phyloP scores from a whole-genome alignment of 306 rosid species.

The Cicer bijugum region DNA sequence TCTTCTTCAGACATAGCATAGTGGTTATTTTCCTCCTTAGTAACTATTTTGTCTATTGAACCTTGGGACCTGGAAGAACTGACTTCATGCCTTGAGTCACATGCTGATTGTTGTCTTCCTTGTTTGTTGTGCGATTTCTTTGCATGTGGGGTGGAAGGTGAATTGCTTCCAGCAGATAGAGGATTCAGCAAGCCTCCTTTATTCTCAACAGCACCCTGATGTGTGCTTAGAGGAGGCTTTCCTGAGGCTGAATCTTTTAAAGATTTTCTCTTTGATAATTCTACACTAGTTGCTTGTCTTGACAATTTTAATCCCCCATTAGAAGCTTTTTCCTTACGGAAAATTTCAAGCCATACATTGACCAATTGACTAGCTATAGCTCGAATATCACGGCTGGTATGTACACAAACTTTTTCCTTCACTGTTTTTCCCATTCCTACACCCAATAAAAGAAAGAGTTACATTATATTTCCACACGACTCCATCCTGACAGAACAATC shows the following conservation, averaged over 20 bases:
- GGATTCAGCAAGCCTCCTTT: constrained; percentile 62
- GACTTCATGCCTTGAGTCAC: constrained; percentile 63
- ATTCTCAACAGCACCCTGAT: constrained; percentile 62
- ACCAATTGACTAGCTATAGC: constrained; percentile 98
- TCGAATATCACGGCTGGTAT: constrained; percentile 99
- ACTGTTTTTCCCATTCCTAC: constrained; percentile 97
- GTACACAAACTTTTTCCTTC: constrained; percentile 98
- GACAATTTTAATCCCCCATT: constrained; percentile 76
- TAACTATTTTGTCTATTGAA: constrained; percentile 53
- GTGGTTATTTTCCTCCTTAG: constrained; percentile 51
- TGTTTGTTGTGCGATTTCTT: constrained; percentile 63
- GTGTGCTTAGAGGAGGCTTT: constrained; percentile 78
- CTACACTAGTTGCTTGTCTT: constrained; percentile 65
- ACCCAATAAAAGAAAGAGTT: constrained; percentile 45
- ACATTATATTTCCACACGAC: constrained; percentile 35
- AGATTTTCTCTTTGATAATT: constrained; percentile 71
- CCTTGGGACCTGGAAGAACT: constrained; percentile 71
- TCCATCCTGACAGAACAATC: constrained; percentile 25
- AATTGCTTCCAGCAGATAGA: constrained; percentile 60
- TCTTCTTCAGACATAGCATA: constrained; percentile 81
- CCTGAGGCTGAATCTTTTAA: constrained; percentile 70
- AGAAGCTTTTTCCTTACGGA: constrained; percentile 93
- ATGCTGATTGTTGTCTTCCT: constrained; percentile 56
- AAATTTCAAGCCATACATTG: constrained; percentile 96
- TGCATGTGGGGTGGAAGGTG: constrained; percentile 53